phyloP scores from a whole-genome alignment of 768 basidiomycete species.

The Cyathus striatus region DNA sequence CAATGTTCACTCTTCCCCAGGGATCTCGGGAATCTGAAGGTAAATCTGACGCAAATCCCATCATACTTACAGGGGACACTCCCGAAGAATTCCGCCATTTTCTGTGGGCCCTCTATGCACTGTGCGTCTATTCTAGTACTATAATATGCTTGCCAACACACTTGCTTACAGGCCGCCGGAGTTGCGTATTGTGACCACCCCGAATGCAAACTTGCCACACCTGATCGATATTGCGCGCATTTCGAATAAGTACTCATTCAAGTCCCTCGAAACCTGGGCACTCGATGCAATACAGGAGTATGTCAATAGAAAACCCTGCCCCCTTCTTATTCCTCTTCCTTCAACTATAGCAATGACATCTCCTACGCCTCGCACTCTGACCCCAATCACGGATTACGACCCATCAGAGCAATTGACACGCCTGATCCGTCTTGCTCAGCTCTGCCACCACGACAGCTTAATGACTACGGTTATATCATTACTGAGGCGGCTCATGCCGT shows the following conservation, averaged over 20 bases:
- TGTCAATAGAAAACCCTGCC: constrained; percentile 50
- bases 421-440: constrained; percentile 61
- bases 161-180: constrained; percentile 55
- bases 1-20: constrained; percentile 66
- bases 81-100: constrained; percentile 66
- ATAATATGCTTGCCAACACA: constrained; percentile 1
- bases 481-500: constrained; percentile 56
- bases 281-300: constrained; percentile 69
- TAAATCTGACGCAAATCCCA: constrained; percentile 57
- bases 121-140: constrained; percentile 36
- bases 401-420: constrained; percentile 48
- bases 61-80: constrained; percentile 58
- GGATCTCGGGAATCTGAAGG: constrained; percentile 50
- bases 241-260: constrained; percentile 73
- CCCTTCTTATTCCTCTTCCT: constrained; percentile 22
- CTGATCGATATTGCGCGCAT: constrained; percentile 62
- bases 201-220: constrained; percentile 44
- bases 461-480: constrained; percentile 55
- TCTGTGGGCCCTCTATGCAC: constrained; percentile 71
- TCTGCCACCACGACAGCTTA: constrained; percentile 58
- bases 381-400: constrained; percentile 14
- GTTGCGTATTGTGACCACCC: constrained; percentile 40
- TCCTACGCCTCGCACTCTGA: not conserved
- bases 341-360: not conserved
- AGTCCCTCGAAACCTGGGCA: constrained; percentile 69